Evolutionary conservation across 2,329 filamentous ascomycete species (phyloP), one percentile per base, ranked within the genome.

Genomic region (Neocatenulostroma microsporum): DNA sequence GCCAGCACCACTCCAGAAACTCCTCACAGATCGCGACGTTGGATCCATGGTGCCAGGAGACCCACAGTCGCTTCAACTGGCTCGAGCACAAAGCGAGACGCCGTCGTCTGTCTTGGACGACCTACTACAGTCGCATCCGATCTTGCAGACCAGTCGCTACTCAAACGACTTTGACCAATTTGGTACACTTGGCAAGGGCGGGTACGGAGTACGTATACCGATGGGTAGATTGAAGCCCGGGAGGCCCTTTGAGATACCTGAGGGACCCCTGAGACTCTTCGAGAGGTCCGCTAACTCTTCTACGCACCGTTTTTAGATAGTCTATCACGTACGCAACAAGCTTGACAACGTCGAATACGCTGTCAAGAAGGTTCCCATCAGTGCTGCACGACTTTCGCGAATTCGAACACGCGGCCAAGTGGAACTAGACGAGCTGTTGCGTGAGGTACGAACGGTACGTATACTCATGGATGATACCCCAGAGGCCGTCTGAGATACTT

Each of bases 291-390:
- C n/a, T n/a, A n/a, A n/a, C n/a, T n/a, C n/a, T n/a, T 24, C 31
- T 34, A 27, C 36, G 78, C 77, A 1, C 69, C 70, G n/a, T n/a
- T n/a, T n/a, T n/a, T n/a, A n/a, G n/a, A n/a, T n/a, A 24, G 79
- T 82, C 2, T 82, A 71, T 51, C 73, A 73, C 44, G 77, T 72
- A 9, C 68, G 63, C 31, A 74, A 82, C 45, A 68, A 70, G 34
- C 68, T 82, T 5, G 79, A 83, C 50, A 69, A 71, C 5, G 68
- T 71, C 29, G 62, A 70, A 24, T 83, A 82, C 49, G 79, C 79
- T 0, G 66, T 83, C 32, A 83, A 83, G 53, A 76, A 78, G 42
- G 77, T 83, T 6, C 67, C 70, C 0, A 61, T 82, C 5, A 73
- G 70, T 32, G 60, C 68, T 25, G 62, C 65, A 29, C 63, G 37